Base-by-base conservation (phyloP, 2,329 filamentous ascomycete genomes). In the Cercospora brassicicola region DNA sequence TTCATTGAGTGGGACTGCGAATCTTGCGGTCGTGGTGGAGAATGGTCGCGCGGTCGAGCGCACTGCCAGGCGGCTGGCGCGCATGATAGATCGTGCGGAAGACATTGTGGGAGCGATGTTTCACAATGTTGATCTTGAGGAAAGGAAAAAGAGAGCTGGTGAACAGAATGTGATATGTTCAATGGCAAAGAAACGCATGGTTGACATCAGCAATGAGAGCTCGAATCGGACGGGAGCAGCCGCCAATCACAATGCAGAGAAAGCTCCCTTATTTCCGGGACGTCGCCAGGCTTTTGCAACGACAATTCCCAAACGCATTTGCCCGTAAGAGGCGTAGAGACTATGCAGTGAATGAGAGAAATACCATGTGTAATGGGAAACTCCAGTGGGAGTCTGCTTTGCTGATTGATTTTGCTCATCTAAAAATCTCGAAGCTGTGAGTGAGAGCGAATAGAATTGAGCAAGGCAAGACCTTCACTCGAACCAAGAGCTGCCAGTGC, bases 51-150 rank as follows among this genome's bases (percentile, higher is more conserved):
- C 73, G 62, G 78, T 73, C 59, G 59, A 48, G 56, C 77, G 74
- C 56, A 80, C 66, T 3, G 80, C 74, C 33, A 83, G 77, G 68
- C 84, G 81, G 67, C 81, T 76, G 20, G 82, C 80, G 78, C 84
- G 82, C 70, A 80, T 72, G 36, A 82, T 75, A 23, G 84, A 72
- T 69, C 83, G 80, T 60, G 81, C 77, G 30, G 81, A 79, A 62
- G 82, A 79, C 85, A 87, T 87, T 63, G 51, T 55, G 36, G 26
- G 23, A 10, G 39, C 11, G 48, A 13, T 10, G 18, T n/a, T 30
- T 9, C 30, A n/a, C 42, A 31, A 28, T 60, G 63, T 30, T 11
- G 30, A 31, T 60, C 15, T 9, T 20, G 31, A 60, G 31, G 57
- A 26, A 15, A 42, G 31, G 23, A 9, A 18, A 7, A 23, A 9